Conservation (phyloP, 768 basidiomycete species). For the Mycena floridula region DNA sequence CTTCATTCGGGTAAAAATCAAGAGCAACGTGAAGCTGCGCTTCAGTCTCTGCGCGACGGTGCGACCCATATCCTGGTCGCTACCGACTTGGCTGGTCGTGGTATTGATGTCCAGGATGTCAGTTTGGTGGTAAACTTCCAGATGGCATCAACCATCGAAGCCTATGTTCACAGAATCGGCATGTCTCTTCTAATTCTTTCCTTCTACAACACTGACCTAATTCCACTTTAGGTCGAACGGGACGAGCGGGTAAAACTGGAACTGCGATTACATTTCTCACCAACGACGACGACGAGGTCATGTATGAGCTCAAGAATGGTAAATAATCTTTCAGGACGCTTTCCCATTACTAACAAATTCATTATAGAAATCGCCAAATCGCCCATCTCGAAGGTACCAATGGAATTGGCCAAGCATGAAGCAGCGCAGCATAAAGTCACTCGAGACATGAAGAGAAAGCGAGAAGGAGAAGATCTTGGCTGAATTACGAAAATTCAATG, state of each 20-base stretch:
- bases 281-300: slow-evolving; percentile 95
- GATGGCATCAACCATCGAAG: slow-evolving; percentile 95
- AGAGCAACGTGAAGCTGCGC: slow-evolving; percentile 90
- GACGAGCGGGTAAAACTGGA: slow-evolving; percentile 95
- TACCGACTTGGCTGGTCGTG: slow-evolving; percentile 95
- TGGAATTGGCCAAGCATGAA: slow-evolving; percentile 87
- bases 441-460: slow-evolving; percentile 91
- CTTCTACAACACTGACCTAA: slow-evolving; percentile 5
- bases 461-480: slow-evolving; percentile 78
- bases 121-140: slow-evolving; percentile 95
- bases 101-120: slow-evolving; percentile 98
- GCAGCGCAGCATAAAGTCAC: slow-evolving; percentile 88
- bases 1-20: slow-evolving; percentile 97
- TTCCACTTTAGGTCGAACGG: slow-evolving; percentile 73
- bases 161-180: slow-evolving; percentile 98
- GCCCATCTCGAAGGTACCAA: slow-evolving; percentile 83
- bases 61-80: slow-evolving; percentile 89
- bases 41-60: slow-evolving; percentile 82
- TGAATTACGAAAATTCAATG: too few relatives aligned
- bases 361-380: slow-evolving; percentile 84
- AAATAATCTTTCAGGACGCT: slow-evolving; percentile 4
- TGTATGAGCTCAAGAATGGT: slow-evolving; percentile 98
- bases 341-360: slow-evolving; percentile 1
- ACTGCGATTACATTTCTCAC: slow-evolving; percentile 92
- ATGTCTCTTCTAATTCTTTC: slow-evolving; percentile 19